Base-by-base conservation (phyloP, 257 asterid genomes). In the Coffea canephora region DNA sequence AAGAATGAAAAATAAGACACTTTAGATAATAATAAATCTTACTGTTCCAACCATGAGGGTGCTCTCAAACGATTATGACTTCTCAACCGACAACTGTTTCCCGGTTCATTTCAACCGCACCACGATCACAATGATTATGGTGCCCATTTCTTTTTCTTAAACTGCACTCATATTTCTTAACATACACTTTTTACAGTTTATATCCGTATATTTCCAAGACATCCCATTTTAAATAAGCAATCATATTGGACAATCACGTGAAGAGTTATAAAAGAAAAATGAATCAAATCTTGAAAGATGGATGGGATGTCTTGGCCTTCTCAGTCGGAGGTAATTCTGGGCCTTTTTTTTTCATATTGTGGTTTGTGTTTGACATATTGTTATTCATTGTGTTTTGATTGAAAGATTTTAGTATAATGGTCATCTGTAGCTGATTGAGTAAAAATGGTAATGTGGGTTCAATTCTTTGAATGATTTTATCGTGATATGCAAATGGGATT, bases 301-400 rank as follows among this genome's bases (percentile, higher is more conserved):
- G 95, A 85, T 27, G 86, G 73, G 55, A 34, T 65, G 82, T 50
- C 77, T 79, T 90, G 97, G 97, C 97, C 95, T 77, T 86, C 91
- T 74, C 85, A 89, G 78, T 83, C 89, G 6, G 93, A 92, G 91
- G 97, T 90, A 87, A 76, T 52, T 84, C 75, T 45, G 59, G 74
- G 75, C 8, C 19, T 27, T 78, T 50, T 45, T 31, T 16, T 73
- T 5, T 69, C 34, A 34, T 6, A 23, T 49, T 49, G 9, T 8
- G 34, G 45, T 25, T 12, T 19, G 15, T 54, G 9, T 76, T n/a
- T 12, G 25, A 48, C 4, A 1, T n/a, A 18, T 3, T 9, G 27
- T 25, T 48, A 21, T 25, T 39, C 59, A 46, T 71, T 8, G 59
- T 71, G 21, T 36, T 34, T 46, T 71, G 48, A 1, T 48, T 25